Base-by-base conservation (phyloP, 2,329 filamentous ascomycete species). In the Aspergillus flavus region DNA sequence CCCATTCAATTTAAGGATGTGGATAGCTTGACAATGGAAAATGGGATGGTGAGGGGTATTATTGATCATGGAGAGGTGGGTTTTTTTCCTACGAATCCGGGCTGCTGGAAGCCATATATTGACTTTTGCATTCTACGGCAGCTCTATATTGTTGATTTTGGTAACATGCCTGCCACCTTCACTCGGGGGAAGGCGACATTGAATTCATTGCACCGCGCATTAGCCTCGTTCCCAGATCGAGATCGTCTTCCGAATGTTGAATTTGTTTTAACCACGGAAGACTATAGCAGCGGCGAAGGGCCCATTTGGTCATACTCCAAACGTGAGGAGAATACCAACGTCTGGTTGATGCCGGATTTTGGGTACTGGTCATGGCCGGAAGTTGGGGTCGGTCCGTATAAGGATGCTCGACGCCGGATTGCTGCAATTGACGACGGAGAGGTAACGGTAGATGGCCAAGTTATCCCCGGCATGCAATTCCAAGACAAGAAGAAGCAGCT, bases 261-360 rank as follows among this genome's bases (percentile, higher is more conserved):
- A 66, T 84, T 85, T 65, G 77, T 80, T 41, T 79, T 84, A 64
- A 80, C 78, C 19, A 73, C 80, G 2, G 80, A 84, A 61, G 83
- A 85, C 66, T 79, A 74, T 43, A 75, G 75, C 52, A 69, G 75
- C 16, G 71, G 46, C n/a, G 62, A 45, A 26, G 68, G 69, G 0
- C 74, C 80, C 32, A 56, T 83, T 0, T 82, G 82, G 82, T 76
- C 78, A 6, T 84, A 81, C 65, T 77, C 80, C 3, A 78, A 75
- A 55, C 74, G 66, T 41, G 71, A 76, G 10, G 73, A 77, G n/a
- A 76, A 82, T 39, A 71, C 71, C 9, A 70, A 76, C 16, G 72
- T 77, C 50, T 85, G 83, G 83, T 72, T 85, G 23, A 84, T 85
- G 72, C 83, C 83, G 0, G 83, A 85, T 66, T 85, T 85, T 66